Percentiles rank a stretch among this genome's conserved stretches.
These are phyloP conservation scores for Salix exigua DNA, from an alignment of 345 rosid genomes.

Conservation along the genomic window DNA sequence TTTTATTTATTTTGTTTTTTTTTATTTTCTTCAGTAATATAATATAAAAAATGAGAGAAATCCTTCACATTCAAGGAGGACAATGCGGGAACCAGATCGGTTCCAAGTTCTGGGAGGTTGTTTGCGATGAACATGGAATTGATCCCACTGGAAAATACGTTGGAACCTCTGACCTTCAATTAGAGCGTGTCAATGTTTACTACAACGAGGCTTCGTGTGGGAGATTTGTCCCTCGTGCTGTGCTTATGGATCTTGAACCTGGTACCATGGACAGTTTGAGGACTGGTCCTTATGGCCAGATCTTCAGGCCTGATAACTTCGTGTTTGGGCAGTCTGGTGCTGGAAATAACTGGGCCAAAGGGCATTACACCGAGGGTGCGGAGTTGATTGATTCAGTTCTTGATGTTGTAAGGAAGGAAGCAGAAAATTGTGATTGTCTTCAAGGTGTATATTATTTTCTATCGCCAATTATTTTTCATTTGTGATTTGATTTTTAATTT, in stretches of 20 bases:
- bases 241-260: slow-evolving; percentile 30
- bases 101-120: slow-evolving; percentile 30
- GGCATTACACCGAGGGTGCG: slow-evolving; percentile 28
- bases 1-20: too few relatives aligned
- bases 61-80: slow-evolving; percentile 31
- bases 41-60: slow-evolving; percentile 19
- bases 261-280: slow-evolving; percentile 32
- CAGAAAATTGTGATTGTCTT: slow-evolving; percentile 28
- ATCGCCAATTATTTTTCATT: neutral
- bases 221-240: slow-evolving; percentile 24
- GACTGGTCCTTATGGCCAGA: slow-evolving; percentile 27
- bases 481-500: neutral
- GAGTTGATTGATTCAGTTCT: slow-evolving; percentile 26
- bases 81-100: slow-evolving; percentile 30
- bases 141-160: slow-evolving; percentile 23
- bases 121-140: slow-evolving; percentile 28
- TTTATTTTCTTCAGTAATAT: neutral
- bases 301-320: slow-evolving; percentile 28
- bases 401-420: slow-evolving; percentile 30
- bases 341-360: slow-evolving; percentile 30
- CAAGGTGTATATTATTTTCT: slow-evolving; percentile 7
- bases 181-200: slow-evolving; percentile 26
- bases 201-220: slow-evolving; percentile 28
- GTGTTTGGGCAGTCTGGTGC: slow-evolving; percentile 31
- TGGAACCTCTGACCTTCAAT: slow-evolving; percentile 23